phyloP scores from a whole-genome alignment of 2,329 filamentous ascomycete species.

The Claviceps cyperi region DNA sequence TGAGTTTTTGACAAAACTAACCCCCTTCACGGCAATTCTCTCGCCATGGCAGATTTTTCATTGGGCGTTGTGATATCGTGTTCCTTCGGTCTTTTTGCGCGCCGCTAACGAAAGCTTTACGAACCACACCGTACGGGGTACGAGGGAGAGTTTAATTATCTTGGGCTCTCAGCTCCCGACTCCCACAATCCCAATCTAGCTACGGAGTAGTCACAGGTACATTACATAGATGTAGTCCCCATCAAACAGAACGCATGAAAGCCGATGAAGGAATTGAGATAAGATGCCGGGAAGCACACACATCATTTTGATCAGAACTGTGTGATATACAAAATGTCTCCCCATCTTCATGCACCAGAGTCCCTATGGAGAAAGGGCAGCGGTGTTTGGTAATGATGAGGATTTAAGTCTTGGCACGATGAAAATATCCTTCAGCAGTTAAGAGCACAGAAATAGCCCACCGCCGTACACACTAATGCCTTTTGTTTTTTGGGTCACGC shows the following conservation, averaged over 20 bases:
- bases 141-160: no score
- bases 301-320: not conserved
- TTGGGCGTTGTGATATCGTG: not conserved
- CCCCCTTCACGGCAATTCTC: not conserved
- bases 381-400: slow-evolving; percentile 46
- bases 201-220: no score
- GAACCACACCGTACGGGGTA: no score
- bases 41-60: not conserved
- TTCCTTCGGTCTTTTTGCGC: not conserved
- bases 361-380: slow-evolving; percentile 24
- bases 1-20: not conserved
- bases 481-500: slow-evolving; percentile 7
- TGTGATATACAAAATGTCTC: slow-evolving; percentile 28
- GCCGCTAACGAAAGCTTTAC: not conserved
- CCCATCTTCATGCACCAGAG: slow-evolving; percentile 41
- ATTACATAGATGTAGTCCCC: no score
- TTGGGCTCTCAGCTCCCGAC: no score
- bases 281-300: not conserved
- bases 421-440: slow-evolving; percentile 41
- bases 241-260: no score
- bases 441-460: slow-evolving; percentile 34
- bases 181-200: no score
- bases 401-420: slow-evolving; percentile 40
- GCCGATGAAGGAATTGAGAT: not conserved
- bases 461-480: slow-evolving; percentile 49